A percentile compares a stretch with the other conserved stretches of the same genome.
These are phyloP conservation scores for Candida endomychidarum DNA, from an alignment of 805 yeast species.

Conservation along the genomic window DNA sequence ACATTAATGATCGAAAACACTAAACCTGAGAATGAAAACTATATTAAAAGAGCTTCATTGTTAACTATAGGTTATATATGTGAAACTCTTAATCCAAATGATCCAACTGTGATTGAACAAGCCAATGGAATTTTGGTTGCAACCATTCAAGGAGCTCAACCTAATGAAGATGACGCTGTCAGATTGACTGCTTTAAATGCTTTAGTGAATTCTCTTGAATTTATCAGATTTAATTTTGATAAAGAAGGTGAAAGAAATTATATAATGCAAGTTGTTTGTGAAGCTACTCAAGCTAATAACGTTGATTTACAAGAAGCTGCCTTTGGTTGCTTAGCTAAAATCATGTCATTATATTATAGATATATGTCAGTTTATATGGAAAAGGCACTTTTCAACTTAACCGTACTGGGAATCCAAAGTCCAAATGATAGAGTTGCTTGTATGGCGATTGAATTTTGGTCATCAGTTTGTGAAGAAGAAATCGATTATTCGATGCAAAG, in stretches of 20 bases:
- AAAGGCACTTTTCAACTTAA: conserved; percentile 86
- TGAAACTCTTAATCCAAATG: conserved; percentile 85
- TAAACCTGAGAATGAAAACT: conserved; percentile 68
- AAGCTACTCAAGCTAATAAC: conserved; percentile 91
- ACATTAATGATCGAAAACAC: conserved; percentile 84
- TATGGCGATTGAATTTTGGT: conserved; percentile 99
- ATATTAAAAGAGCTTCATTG: conserved; percentile 83
- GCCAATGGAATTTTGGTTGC: conserved; percentile 93
- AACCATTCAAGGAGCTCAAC: conserved; percentile 93
- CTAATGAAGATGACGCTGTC: conserved; percentile 74
- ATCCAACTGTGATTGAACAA: conserved; percentile 75
- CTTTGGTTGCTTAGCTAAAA: conserved; percentile 90
- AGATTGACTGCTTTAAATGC: conserved; percentile 91
- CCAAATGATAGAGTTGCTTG: conserved; percentile 84
- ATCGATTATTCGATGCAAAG: conserved; percentile 71
- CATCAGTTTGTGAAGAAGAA: conserved; percentile 99
- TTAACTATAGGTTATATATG: conserved; percentile 94
- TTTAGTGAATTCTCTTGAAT: conserved; percentile 84
- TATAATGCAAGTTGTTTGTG: conserved; percentile 98
- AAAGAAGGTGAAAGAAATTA: conserved; percentile 94
- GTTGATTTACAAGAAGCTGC: conserved; percentile 88
- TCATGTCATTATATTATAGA: conserved; percentile 84
- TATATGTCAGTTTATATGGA: conserved; percentile 97
- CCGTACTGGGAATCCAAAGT: conserved; percentile 89
- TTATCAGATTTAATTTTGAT: conserved; percentile 84